Conservation (phyloP, 371 early-diverging fungal species). For the Apophysomyces ossiformis region DNA sequence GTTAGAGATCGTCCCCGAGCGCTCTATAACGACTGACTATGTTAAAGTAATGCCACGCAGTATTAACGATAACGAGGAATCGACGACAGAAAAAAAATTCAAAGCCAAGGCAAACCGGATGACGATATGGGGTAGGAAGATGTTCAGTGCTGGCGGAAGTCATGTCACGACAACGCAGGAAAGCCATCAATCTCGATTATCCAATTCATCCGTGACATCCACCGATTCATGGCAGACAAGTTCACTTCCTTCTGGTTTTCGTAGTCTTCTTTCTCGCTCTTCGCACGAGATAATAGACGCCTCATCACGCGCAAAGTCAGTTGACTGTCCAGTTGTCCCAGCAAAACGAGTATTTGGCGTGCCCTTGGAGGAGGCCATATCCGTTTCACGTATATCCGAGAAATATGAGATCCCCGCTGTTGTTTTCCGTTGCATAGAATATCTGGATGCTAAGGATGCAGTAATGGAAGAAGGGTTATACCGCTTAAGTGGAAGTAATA, state of each 20-base stretch:
- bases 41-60: slow-evolving; percentile 5
- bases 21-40: background rate
- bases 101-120: slow-evolving; percentile 19
- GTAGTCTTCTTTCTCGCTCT: slow-evolving; percentile 13
- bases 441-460: slow-evolving; percentile 74
- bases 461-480: slow-evolving; percentile 85
- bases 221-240: background rate
- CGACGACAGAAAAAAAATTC: slow-evolving; percentile 14
- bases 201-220: background rate
- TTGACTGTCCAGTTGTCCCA: background rate
- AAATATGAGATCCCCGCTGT: slow-evolving; percentile 68
- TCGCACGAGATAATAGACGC: slow-evolving; percentile 6
- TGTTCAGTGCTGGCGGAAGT: slow-evolving; percentile 12
- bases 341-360: slow-evolving; percentile 55
- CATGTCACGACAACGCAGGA: slow-evolving; percentile 1
- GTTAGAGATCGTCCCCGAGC: background rate
- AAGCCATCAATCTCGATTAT: background rate
- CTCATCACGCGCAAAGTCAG: background rate
- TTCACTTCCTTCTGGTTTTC: slow-evolving; percentile 2
- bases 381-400: slow-evolving; percentile 26
- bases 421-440: slow-evolving; percentile 85
- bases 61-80: background rate
- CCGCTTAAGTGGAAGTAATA: slow-evolving; percentile 73
- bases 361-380: slow-evolving; percentile 33
- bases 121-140: slow-evolving; percentile 19